Evolutionary conservation across 192 early-diverging fungal species (phyloP), one percentile per base, ranked within the genome.

Genomic region (Backusella tarrabulga): DNA sequence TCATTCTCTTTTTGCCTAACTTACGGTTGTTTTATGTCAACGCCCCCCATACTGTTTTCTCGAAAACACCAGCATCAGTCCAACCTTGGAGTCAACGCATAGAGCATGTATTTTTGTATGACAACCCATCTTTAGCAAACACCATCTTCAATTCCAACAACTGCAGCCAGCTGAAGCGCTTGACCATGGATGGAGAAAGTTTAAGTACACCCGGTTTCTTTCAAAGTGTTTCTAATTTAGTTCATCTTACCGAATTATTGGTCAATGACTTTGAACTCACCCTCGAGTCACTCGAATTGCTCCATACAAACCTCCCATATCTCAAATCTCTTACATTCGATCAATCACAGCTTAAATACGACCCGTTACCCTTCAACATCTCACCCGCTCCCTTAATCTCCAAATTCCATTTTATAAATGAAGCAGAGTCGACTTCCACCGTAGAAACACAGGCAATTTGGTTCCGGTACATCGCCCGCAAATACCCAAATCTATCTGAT

Each of bases 261-360:
- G 23, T 63, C 11, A 23, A 63, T 29, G 56, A 63, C 56, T 23
- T 29, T 26, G 56, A 63, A 63, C 21, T 63, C 21, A 29, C 56
- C 0, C 26, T 63, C 12, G 21, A 23, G 29, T 63, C 26, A 29
- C 56, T 63, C 26, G 56, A 63, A 63, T 63, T 11, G 6, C 21
- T 63, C 26, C 56, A 63, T 29, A 63, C 3, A 63, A 14, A 29
- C 12, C 11, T 29, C 2, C 21, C 56, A 26, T 29, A 63, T 9
- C 56, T 63, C 56, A 63, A 63, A 63, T 63, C 56, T 26, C 56
- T 63, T 29, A 63, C 21, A 29, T 63, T 63, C 56, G 56, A 63
- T 29, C 26, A 63, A 23, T 63, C 56, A 23, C 23, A 29, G 29
- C 26, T 63, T 0, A 63, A 63, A 63, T 11, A 63, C 12, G 56